Percentiles rank a stretch among this genome's conserved stretches.
These are phyloP conservation scores for Globisporangium nodosum DNA, from an alignment of 352 stramenopile genomes.

Conservation along the genomic window DNA sequence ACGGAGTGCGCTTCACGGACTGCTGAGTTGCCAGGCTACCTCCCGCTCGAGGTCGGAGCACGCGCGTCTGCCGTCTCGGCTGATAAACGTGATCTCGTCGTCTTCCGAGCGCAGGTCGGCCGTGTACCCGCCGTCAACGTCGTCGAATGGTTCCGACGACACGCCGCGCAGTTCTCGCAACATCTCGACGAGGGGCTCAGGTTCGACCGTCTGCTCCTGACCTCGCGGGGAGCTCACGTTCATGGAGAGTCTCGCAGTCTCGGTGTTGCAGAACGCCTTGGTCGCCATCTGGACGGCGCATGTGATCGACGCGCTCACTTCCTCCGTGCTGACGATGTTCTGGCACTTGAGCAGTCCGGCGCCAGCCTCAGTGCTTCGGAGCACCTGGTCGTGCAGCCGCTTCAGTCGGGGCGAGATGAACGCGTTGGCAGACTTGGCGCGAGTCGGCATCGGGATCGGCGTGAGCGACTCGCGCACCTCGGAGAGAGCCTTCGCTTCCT, in stretches of 20 bases:
- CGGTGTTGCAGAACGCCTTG: constrained; percentile 1
- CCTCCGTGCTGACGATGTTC: constrained; percentile 2
- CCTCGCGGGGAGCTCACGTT: background rate
- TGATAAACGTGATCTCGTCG: constrained; percentile 5
- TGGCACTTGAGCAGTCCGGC: constrained; percentile 9
- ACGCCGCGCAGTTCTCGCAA: constrained; percentile 7
- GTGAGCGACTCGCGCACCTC: constrained; percentile 22
- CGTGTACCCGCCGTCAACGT: background rate
- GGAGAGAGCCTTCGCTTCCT: constrained; percentile 28
- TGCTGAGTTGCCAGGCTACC: constrained; percentile 8
- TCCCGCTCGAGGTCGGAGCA: constrained; percentile 3
- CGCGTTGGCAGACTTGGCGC: constrained; percentile 6
- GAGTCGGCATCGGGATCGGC: constrained; percentile 6
- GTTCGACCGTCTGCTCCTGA: background rate
- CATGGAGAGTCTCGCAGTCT: constrained; percentile 3
- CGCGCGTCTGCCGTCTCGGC: background rate
- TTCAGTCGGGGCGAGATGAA: constrained; percentile 39
- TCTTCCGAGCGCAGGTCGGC: background rate
- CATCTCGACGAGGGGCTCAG: constrained; percentile 1
- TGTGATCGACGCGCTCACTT: constrained; percentile 2
- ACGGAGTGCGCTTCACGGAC: background rate
- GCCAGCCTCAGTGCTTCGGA: constrained; percentile 20
- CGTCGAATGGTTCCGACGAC: background rate
- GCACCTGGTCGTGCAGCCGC: constrained; percentile 34
- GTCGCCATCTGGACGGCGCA: constrained; percentile 10